Percentiles rank a stretch among this genome's conserved stretches.
phyloP scores from a whole-genome alignment of 495 filamentous ascomycete species.

The Trichoderma asperelloides region DNA sequence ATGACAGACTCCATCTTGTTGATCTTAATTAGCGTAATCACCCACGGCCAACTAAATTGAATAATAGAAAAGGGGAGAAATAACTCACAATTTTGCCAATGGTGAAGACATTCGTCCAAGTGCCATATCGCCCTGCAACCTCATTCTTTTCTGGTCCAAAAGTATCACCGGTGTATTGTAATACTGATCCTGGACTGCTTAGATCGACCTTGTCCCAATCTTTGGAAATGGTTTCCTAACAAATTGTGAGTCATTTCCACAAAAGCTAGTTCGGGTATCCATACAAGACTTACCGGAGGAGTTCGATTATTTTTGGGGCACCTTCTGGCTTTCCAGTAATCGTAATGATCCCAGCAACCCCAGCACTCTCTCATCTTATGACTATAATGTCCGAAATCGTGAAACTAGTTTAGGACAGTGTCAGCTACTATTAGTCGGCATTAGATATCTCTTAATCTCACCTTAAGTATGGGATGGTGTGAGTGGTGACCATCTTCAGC shows the following conservation, averaged over 20 bases:
- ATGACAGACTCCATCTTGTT: neutral
- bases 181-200: neutral
- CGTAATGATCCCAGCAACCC: neutral
- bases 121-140: constrained; percentile 4
- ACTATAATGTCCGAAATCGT: constrained; percentile 3
- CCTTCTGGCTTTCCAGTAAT: neutral
- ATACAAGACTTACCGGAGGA: neutral
- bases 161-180: neutral
- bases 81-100: constrained; percentile 9
- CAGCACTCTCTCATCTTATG: neutral
- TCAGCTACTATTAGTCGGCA: neutral
- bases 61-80: neutral
- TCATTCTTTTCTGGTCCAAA: neutral
- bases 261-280: neutral
- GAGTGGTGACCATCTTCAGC: neutral
- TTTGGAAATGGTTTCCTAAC: neutral
- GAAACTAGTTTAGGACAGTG: neutral
- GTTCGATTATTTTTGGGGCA: neutral
- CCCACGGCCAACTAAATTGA: neutral
- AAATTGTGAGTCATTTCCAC: neutral
- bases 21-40: neutral
- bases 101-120: constrained; percentile 7
- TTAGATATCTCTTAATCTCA: neutral
- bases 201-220: constrained; percentile 2
- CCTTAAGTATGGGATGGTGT: neutral